A percentile compares a stretch with the other conserved stretches of the same genome.
phyloP scores from a whole-genome alignment of 2,329 filamentous ascomycete species.

The Monosporascus sp. region DNA sequence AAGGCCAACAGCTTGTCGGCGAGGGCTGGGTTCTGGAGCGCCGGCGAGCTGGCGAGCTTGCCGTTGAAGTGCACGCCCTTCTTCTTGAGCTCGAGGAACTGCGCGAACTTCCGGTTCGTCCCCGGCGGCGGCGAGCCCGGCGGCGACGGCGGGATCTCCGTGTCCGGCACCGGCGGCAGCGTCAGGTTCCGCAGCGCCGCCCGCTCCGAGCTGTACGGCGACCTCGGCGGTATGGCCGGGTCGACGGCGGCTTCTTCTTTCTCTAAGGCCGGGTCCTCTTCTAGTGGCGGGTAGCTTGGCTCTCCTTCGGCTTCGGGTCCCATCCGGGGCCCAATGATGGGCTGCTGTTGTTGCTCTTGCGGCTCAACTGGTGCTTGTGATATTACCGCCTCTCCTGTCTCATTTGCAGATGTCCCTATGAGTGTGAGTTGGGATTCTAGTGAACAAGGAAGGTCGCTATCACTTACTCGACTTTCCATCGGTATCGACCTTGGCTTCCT shows the following conservation, averaged over 20 bases:
- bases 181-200: conserved; percentile 65
- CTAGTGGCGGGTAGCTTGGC: conserved; percentile 24
- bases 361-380: conserved; percentile 5
- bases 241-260: conserved; percentile 14
- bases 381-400: background rate
- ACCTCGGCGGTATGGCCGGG: conserved; percentile 35
- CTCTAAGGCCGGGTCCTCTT: conserved; percentile 22
- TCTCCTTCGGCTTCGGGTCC: conserved; percentile 12
- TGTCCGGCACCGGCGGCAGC: conserved; percentile 64
- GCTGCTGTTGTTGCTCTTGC: conserved; percentile 7
- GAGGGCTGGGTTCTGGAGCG: conserved; percentile 66
- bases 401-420: conserved; percentile 7
- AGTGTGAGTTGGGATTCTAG: background rate
- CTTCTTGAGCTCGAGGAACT: conserved; percentile 72
- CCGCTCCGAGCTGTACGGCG: conserved; percentile 63
- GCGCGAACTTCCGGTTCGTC: conserved; percentile 62
- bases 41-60: conserved; percentile 60
- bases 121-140: conserved; percentile 50
- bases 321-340: conserved; percentile 25
- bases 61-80: conserved; percentile 74
- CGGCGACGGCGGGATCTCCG: conserved; percentile 70
- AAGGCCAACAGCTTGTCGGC: conserved; percentile 69
- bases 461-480: conserved; percentile 18
- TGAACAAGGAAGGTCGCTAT: conserved; percentile 1
- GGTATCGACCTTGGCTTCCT: conserved; percentile 10